phyloP scores from a whole-genome alignment of 2,329 filamentous ascomycete species.

The Scortechinia acanthostroma region DNA sequence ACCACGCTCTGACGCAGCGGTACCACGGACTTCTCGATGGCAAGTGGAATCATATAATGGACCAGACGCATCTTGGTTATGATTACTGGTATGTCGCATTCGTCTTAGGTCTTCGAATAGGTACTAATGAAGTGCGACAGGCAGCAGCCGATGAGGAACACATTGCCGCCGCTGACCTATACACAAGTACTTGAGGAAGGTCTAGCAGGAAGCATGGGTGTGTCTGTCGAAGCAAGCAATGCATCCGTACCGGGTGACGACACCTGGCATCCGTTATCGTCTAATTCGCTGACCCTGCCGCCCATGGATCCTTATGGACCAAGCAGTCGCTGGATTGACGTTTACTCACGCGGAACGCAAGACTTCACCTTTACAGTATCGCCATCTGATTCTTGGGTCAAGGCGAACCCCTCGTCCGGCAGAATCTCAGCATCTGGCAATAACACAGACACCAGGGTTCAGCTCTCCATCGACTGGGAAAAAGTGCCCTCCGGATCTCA shows the following conservation, averaged over 20 bases:
- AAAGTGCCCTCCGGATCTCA: no score
- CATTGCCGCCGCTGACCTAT: no score
- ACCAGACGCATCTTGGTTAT: slow-evolving; percentile 30
- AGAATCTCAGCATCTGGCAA: slow-evolving; percentile 13
- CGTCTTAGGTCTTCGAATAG: neutral
- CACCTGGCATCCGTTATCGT: no score
- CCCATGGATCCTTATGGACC: no score
- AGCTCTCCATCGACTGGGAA: slow-evolving; percentile 27
- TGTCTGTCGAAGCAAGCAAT: no score
- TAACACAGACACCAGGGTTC: slow-evolving; percentile 24
- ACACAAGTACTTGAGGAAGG: no score
- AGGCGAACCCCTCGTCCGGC: slow-evolving; percentile 20
- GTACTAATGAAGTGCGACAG: slow-evolving; percentile 3
- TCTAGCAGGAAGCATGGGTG: no score
- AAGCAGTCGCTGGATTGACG: slow-evolving; percentile 29
- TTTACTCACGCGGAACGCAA: slow-evolving; percentile 31
- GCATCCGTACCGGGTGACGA: no score
- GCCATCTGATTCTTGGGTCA: slow-evolving; percentile 21
- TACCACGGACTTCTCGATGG: slow-evolving; percentile 28
- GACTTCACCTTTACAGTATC: slow-evolving; percentile 20
- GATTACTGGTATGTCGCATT: slow-evolving; percentile 15
- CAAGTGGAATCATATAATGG: slow-evolving; percentile 27
- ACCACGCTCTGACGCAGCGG: slow-evolving; percentile 23
- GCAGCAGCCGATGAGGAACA: no score
- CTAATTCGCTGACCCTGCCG: no score